These are phyloP conservation scores for Coemansia sp. DNA, from an alignment of 192 early-diverging fungal species.

Conservation along the genomic window DNA sequence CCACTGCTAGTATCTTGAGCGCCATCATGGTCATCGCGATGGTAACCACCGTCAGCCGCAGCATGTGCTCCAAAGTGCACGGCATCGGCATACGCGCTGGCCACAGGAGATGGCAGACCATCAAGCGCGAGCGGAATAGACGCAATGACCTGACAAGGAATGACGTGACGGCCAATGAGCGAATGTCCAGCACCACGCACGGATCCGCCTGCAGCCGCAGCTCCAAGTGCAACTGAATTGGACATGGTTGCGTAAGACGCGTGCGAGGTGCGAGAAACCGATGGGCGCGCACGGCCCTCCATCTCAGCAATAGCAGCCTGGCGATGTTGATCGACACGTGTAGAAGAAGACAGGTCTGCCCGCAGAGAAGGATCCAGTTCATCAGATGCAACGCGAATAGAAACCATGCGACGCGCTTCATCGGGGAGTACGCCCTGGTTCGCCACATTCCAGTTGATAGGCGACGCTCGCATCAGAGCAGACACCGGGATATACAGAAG, in stretches of 20 bases:
- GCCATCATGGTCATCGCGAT: slow-evolving; percentile 5
- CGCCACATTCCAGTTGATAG: slow-evolving; percentile 52
- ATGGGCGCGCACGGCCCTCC: slow-evolving; percentile 12
- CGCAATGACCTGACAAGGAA: slow-evolving; percentile 51
- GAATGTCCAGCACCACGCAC: slow-evolving; percentile 15
- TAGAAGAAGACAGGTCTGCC: slow-evolving; percentile 38
- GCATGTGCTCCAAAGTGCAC: slow-evolving; percentile 46
- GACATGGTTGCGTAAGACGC: slow-evolving; percentile 15
- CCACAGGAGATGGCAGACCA: slow-evolving; percentile 31
- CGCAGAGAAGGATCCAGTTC: slow-evolving; percentile 48
- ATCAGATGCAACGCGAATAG: slow-evolving; percentile 48
- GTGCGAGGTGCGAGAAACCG: slow-evolving; percentile 8
- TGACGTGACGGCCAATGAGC: slow-evolving; percentile 43
- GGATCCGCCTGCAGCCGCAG: not conserved
- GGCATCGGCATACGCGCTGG: slow-evolving; percentile 38
- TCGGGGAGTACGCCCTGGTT: slow-evolving; percentile 38
- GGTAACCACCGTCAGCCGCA: slow-evolving; percentile 45
- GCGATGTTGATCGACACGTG: slow-evolving; percentile 39
- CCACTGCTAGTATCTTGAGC: not conserved
- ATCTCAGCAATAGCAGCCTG: slow-evolving; percentile 38
- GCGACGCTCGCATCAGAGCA: slow-evolving; percentile 49
- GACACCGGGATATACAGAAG: slow-evolving; percentile 41
- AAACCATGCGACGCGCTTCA: slow-evolving; percentile 50
- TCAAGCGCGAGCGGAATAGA: slow-evolving; percentile 44
- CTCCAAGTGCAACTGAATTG: slow-evolving; percentile 5